These are phyloP conservation scores for Atkinsonella hypoxylon DNA, from an alignment of 2,329 filamentous ascomycete species.

Conservation along the genomic window DNA sequence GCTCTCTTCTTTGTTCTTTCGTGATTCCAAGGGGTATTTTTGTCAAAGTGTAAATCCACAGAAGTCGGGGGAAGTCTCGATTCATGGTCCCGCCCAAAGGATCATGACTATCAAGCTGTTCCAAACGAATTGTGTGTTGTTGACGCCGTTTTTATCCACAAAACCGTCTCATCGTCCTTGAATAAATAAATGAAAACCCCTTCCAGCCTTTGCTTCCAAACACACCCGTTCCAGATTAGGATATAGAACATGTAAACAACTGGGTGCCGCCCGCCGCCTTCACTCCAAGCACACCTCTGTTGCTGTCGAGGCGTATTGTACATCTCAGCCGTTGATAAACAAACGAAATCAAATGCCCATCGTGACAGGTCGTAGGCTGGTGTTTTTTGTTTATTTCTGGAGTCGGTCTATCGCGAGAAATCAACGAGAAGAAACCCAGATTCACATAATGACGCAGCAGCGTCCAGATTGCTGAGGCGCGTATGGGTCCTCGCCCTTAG, in stretches of 20 bases:
- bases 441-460: constrained; percentile 91
- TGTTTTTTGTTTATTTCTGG: constrained; percentile 4
- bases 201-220: background rate
- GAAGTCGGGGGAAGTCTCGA: background rate
- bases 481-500: constrained; percentile 96
- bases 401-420: constrained; percentile 3
- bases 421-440: constrained; percentile 1
- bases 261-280: background rate
- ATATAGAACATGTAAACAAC: constrained; percentile 5
- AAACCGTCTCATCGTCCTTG: background rate
- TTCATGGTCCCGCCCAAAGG: constrained; percentile 1
- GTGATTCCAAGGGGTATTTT: background rate
- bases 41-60: background rate
- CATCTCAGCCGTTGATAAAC: constrained; percentile 1
- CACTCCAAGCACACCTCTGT: background rate
- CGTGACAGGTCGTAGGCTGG: constrained; percentile 5
- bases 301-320: background rate
- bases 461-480: constrained; percentile 85
- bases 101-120: constrained; percentile 1
- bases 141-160: constrained; percentile 1
- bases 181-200: background rate
- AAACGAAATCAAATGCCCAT: constrained; percentile 4
- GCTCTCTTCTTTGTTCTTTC: background rate
- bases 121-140: background rate
- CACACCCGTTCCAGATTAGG: constrained; percentile 1